phyloP scores from a whole-genome alignment of 169 alveolate species.

The Plasmodium falciparum region DNA sequence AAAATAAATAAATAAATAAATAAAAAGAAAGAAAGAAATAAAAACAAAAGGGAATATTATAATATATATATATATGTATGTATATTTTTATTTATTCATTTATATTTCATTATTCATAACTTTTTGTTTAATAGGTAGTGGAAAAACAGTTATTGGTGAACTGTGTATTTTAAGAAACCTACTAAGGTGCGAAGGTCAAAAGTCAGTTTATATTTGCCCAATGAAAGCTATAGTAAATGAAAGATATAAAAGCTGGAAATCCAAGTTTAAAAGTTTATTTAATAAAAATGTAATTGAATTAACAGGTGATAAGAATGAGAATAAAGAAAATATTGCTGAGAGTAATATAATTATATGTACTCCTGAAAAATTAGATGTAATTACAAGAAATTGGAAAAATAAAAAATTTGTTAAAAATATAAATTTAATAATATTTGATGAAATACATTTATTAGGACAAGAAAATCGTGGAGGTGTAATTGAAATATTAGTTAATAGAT shows the following conservation, averaged over 20 bases:
- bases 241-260: conserved; percentile 92
- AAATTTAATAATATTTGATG: conserved; percentile 98
- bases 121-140: conserved; percentile 86
- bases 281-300: conserved; percentile 95
- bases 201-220: conserved; percentile 98
- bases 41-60: background rate
- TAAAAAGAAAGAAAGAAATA: background rate
- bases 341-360: conserved; percentile 97
- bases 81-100: background rate
- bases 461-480: conserved; percentile 98
- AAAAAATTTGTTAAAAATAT: conserved; percentile 94
- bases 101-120: too few relatives aligned
- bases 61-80: conserved; percentile 4
- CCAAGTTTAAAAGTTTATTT: conserved; percentile 86
- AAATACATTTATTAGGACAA: conserved; percentile 98
- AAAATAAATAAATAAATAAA: too few relatives aligned
- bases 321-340: conserved; percentile 86
- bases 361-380: conserved; percentile 99
- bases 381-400: conserved; percentile 98
- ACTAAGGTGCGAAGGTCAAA: conserved; percentile 86
- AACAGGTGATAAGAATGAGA: conserved; percentile 97
- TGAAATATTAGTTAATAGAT: conserved; percentile 97
- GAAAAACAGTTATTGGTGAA: conserved; percentile 98
- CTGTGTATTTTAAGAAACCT: conserved; percentile 95
- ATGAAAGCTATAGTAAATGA: conserved; percentile 97